Percentiles rank a stretch among this genome's conserved stretches.
Conservation (phyloP, 106 monocot species). For the Triglochin maritima region DNA sequence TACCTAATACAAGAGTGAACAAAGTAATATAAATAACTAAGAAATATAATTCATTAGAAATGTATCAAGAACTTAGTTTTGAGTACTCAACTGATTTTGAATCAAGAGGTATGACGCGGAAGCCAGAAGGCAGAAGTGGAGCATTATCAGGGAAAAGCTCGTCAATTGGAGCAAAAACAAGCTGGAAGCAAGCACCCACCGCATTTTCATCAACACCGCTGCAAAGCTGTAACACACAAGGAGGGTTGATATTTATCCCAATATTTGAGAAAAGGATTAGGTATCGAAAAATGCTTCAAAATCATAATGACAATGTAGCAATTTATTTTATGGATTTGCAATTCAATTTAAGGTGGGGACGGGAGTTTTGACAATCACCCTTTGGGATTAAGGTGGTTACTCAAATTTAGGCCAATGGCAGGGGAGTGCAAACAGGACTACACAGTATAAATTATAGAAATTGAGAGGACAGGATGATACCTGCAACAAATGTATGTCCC, state of each 20-base stretch:
- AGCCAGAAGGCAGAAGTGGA: slow-evolving; percentile 79
- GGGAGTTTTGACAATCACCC: no score
- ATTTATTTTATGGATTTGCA: no score
- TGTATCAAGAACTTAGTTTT: not conserved
- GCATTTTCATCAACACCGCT: slow-evolving; percentile 87
- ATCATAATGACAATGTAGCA: no score
- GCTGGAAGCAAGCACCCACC: slow-evolving; percentile 64
- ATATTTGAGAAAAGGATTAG: not conserved
- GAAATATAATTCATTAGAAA: not conserved
- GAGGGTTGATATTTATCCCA: not conserved
- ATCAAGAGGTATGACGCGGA: slow-evolving; percentile 72
- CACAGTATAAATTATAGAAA: not conserved
- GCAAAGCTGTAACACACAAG: slow-evolving; percentile 56
- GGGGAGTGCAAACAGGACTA: not conserved
- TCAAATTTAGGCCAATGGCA: no score
- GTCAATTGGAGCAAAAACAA: slow-evolving; percentile 93
- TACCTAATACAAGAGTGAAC: not conserved
- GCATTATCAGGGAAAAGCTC: slow-evolving; percentile 90
- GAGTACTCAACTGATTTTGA: slow-evolving; percentile 59
- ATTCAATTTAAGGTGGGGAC: no score
- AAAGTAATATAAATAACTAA: not conserved
- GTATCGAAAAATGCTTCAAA: no score
- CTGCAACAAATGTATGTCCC: slow-evolving; percentile 86
- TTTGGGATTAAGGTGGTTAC: no score
- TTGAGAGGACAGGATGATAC: slow-evolving; percentile 17